Percentiles rank a stretch among this genome's conserved stretches.
These are phyloP conservation scores for Senna tora DNA, from an alignment of 306 rosid genomes.

Conservation along the genomic window DNA sequence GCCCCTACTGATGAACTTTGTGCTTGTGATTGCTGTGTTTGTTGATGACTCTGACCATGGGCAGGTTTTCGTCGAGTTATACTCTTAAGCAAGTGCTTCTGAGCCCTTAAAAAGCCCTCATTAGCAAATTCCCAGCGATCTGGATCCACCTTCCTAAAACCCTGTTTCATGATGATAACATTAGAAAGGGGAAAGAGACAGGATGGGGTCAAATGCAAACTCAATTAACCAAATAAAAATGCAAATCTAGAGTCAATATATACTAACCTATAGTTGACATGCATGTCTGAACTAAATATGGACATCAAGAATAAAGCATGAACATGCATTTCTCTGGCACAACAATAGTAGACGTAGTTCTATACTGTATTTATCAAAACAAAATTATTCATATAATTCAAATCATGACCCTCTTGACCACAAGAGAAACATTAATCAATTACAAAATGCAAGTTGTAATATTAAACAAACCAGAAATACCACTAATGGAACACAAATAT, in stretches of 20 bases:
- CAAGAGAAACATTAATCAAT: constrained; percentile 32
- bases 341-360: constrained; percentile 16
- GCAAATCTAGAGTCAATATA: background rate
- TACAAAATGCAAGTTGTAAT: constrained; percentile 5
- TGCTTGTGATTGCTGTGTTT: constrained; percentile 67
- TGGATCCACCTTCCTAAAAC: constrained; percentile 97
- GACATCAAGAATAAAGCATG: constrained; percentile 12
- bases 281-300: constrained; percentile 24
- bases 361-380: background rate
- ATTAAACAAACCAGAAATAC: constrained; percentile 18
- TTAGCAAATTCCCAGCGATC: constrained; percentile 99
- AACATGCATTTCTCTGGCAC: background rate
- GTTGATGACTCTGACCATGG: constrained; percentile 79
- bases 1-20: constrained; percentile 84
- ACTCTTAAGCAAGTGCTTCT: constrained; percentile 86
- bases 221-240: background rate
- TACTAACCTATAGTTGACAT: constrained; percentile 9
- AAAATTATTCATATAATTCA: background rate
- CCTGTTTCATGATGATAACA: constrained; percentile 51
- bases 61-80: constrained; percentile 88
- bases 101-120: constrained; percentile 93
- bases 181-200: constrained; percentile 18
- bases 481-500: background rate
- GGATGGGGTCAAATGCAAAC: constrained; percentile 8
- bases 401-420: constrained; percentile 8